Percentiles rank a stretch among this genome's conserved stretches.
phyloP scores from a whole-genome alignment of 495 filamentous ascomycete genomes.

The Aspergillus kassunensis region DNA sequence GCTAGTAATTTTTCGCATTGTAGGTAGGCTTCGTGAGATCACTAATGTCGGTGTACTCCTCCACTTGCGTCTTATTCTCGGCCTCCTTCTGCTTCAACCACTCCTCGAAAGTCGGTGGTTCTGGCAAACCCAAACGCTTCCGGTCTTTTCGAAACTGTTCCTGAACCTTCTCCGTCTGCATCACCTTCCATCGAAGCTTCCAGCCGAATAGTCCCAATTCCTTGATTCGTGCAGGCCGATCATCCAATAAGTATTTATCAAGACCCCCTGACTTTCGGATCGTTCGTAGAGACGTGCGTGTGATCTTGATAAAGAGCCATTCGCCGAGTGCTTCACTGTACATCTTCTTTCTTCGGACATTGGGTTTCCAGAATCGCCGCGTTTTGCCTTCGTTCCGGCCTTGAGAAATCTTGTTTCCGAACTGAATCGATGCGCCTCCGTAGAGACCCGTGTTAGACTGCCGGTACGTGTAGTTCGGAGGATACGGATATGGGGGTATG shows the following conservation, averaged over 20 bases:
- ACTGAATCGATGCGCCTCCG: constrained; percentile 70
- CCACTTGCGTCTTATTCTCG: constrained; percentile 28
- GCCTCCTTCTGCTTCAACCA: constrained; percentile 38
- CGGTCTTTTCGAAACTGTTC: constrained; percentile 56
- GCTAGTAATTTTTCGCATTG: constrained; percentile 28
- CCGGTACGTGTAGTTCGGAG: constrained; percentile 74
- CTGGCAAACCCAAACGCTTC: constrained; percentile 42
- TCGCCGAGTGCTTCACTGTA: constrained; percentile 62
- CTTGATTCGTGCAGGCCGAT: constrained; percentile 67
- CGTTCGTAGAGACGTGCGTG: constrained; percentile 72
- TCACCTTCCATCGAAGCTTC: constrained; percentile 77
- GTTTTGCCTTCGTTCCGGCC: constrained; percentile 73
- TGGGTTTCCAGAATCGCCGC: constrained; percentile 80
- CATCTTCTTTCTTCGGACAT: constrained; percentile 74
- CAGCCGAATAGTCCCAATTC: constrained; percentile 86
- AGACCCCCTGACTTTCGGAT: constrained; percentile 84
- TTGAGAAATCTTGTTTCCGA: constrained; percentile 86
- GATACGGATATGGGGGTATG: constrained; percentile 79
- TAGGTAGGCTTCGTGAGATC: constrained; percentile 33
- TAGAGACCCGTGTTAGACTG: constrained; percentile 86
- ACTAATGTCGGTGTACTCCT: constrained; percentile 37
- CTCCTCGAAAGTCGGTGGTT: constrained; percentile 38
- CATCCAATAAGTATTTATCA: constrained; percentile 82
- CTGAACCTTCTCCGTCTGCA: constrained; percentile 65
- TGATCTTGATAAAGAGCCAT: constrained; percentile 69